A percentile compares a stretch with the other conserved stretches of the same genome.
Conservation (phyloP, 176 grass and related monocot species). For the Poa annua region DNA sequence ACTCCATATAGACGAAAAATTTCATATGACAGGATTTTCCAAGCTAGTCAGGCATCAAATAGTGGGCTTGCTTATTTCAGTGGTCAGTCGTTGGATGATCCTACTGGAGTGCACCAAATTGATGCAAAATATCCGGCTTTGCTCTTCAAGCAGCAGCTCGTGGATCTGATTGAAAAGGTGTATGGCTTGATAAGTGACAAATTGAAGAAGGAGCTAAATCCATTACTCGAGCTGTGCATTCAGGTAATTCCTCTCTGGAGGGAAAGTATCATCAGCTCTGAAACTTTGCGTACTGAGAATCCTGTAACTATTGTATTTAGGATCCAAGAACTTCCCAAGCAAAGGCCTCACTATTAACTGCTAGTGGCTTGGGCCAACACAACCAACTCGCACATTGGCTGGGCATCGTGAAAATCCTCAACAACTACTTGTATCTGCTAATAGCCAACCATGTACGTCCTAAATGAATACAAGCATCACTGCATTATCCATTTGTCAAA, state of each 20-base stretch:
- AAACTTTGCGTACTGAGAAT: conserved; percentile 37
- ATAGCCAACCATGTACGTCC: conserved; percentile 72
- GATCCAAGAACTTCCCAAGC: conserved; percentile 53
- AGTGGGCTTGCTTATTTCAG: conserved; percentile 61
- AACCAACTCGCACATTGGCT: conserved; percentile 54
- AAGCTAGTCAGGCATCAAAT: conserved; percentile 58
- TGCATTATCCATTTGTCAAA: conserved; percentile 20
- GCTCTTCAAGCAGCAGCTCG: conserved; percentile 90
- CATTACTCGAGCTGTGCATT: conserved; percentile 77
- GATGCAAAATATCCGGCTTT: conserved; percentile 79
- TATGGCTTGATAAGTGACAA: conserved; percentile 72
- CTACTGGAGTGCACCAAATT: conserved; percentile 48
- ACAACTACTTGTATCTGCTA: conserved; percentile 60
- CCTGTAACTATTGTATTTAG: conserved; percentile 37
- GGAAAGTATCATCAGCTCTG: conserved; percentile 22
- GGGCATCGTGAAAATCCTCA: conserved; percentile 62
- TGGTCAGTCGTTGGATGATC: conserved; percentile 54
- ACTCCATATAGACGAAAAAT: conserved; percentile 57
- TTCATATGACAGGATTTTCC: conserved; percentile 69
- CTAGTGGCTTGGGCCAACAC: conserved; percentile 47
- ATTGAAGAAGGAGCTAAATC: conserved; percentile 77
- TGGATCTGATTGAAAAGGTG: conserved; percentile 80
- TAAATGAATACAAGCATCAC: conserved; percentile 18
- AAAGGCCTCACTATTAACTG: conserved; percentile 44
- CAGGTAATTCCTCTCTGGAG: conserved; percentile 56